Percentiles rank a stretch among this genome's conserved stretches.
These are phyloP conservation scores for Pseudogymnoascus sp. DNA, from an alignment of 2,329 filamentous ascomycete species.

Conservation along the genomic window DNA sequence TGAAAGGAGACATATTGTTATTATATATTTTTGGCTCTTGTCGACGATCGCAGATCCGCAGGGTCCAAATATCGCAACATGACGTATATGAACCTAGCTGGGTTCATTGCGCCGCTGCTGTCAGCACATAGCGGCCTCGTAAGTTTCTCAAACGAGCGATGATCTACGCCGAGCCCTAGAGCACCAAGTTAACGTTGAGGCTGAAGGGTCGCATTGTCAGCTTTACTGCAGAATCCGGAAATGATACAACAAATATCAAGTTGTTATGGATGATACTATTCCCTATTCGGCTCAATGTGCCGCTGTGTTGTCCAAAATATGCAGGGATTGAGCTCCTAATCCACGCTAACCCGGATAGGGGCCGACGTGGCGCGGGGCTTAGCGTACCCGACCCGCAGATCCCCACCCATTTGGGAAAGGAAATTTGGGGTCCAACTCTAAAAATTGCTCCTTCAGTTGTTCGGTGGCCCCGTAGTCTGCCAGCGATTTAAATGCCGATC, in stretches of 20 bases:
- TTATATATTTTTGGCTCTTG: not conserved
- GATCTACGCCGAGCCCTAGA: not conserved
- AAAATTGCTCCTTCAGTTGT: not conserved
- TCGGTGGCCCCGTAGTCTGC: not conserved
- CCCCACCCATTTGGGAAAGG: no score
- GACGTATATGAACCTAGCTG: not conserved
- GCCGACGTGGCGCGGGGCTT: not conserved
- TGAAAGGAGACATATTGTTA: not conserved
- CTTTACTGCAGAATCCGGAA: not conserved
- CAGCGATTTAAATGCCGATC: no score
- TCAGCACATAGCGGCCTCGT: not conserved
- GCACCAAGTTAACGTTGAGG: not conserved
- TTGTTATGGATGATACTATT: not conserved
- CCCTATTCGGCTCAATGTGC: not conserved
- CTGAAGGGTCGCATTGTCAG: not conserved
- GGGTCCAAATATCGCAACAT: not conserved
- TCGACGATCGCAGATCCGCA: not conserved
- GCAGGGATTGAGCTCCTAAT: not conserved
- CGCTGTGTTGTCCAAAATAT: not conserved
- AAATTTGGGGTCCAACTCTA: not conserved
- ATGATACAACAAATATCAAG: not conserved
- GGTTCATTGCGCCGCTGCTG: constrained; percentile 1
- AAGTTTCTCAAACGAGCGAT: not conserved
- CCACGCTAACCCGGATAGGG: not conserved
- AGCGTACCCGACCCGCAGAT: not conserved